These are phyloP conservation scores for Vigna unguiculata DNA, from an alignment of 306 rosid genomes.

Conservation along the genomic window DNA sequence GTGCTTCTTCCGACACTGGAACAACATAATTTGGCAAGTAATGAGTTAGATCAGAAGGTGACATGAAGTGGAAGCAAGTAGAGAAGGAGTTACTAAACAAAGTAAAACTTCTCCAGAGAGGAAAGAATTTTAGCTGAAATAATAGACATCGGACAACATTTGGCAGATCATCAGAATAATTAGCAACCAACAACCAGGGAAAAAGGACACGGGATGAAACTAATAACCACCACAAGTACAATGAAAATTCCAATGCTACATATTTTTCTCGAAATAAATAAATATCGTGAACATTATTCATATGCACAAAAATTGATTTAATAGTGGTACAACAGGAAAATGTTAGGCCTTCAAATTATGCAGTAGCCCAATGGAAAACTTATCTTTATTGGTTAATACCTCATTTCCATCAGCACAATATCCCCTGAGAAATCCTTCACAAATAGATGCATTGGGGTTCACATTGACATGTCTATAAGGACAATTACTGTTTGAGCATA, in stretches of 20 bases:
- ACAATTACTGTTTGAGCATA: conserved; percentile 82
- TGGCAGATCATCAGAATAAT: conserved; percentile 3
- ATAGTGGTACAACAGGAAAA: not conserved
- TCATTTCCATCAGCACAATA: conserved; percentile 92
- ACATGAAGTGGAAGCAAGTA: not conserved
- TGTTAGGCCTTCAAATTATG: conserved; percentile 19
- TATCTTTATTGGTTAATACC: conserved; percentile 57
- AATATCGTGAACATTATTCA: conserved; percentile 11
- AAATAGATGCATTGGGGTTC: conserved; percentile 81
- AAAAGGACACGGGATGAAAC: conserved; percentile 11
- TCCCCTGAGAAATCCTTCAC: conserved; percentile 95
- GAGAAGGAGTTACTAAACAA: conserved; percentile 6
- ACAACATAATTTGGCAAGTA: conserved; percentile 44
- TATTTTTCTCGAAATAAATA: not conserved
- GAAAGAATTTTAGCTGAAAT: not conserved
- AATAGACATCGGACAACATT: conserved; percentile 7
- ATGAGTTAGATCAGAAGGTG: conserved; percentile 36
- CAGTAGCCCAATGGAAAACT: conserved; percentile 12
- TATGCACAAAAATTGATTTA: conserved; percentile 17
- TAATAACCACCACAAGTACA: not conserved
- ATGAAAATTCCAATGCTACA: not conserved
- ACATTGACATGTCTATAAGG: conserved; percentile 96
- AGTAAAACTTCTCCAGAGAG: not conserved
- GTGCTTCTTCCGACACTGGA: conserved; percentile 96
- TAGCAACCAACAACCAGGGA: conserved; percentile 21